These are phyloP conservation scores for Larix kaempferi DNA, from an alignment of 75 land plant genomes.

Conservation along the genomic window DNA sequence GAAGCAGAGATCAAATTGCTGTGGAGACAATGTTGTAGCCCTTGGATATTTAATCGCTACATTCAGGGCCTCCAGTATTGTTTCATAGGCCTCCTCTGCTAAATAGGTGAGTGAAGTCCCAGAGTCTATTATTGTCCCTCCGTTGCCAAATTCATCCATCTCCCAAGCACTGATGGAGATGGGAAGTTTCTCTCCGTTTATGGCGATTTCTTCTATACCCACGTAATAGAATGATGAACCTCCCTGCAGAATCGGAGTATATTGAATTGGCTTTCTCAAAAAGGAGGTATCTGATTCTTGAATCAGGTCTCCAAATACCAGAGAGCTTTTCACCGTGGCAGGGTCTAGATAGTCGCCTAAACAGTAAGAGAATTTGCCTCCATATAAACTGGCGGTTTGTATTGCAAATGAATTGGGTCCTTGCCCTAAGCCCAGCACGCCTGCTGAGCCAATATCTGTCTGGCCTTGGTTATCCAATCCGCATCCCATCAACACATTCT, in stretches of 20 bases:
- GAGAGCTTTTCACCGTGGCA: slow-evolving; percentile 31
- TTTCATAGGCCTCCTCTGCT: slow-evolving; percentile 22
- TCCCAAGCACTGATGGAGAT: slow-evolving; percentile 40
- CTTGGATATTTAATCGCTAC: neutral
- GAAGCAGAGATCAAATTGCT: slow-evolving; percentile 61
- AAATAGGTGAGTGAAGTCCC: slow-evolving; percentile 57
- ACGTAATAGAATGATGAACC: slow-evolving; percentile 38
- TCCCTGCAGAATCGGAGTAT: slow-evolving; percentile 13
- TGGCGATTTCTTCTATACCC: slow-evolving; percentile 17
- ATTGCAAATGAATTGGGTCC: slow-evolving; percentile 37
- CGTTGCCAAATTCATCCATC: slow-evolving; percentile 15
- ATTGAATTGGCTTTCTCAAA: slow-evolving; percentile 1
- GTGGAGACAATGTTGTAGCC: slow-evolving; percentile 2
- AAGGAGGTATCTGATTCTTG: neutral
- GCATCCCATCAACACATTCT: slow-evolving; percentile 33
- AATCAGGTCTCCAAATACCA: slow-evolving; percentile 38
- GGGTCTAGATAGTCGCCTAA: slow-evolving; percentile 45
- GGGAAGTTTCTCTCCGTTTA: slow-evolving; percentile 22
- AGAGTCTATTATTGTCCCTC: slow-evolving; percentile 58
- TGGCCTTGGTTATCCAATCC: slow-evolving; percentile 17
- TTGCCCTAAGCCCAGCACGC: slow-evolving; percentile 57
- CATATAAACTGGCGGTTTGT: slow-evolving; percentile 11
- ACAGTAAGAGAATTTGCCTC: slow-evolving; percentile 68
- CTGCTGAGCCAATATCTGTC: slow-evolving; percentile 19
- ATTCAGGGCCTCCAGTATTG: slow-evolving; percentile 36